Base-by-base conservation (phyloP, 1,284 basidiomycete genomes). In the Cystobasidiaceae sp. region DNA sequence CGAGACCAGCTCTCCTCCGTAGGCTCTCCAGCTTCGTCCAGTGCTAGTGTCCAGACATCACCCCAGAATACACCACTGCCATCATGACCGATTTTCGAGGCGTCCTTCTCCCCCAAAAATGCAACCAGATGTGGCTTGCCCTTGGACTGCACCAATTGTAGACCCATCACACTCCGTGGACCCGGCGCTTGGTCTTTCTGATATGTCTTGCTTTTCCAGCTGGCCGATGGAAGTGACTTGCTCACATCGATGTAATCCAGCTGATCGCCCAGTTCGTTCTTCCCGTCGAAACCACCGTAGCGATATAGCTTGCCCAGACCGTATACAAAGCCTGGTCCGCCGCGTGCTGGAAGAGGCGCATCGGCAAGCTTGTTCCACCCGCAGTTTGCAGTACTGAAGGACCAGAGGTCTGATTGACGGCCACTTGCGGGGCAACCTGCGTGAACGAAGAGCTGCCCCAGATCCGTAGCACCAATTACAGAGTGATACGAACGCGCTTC, bases 351-450 rank as follows among this genome's bases (percentile, higher is more conserved):
- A 0, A 72, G 77, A 1, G 80, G 80, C 0, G 77, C 80, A 21
- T 74, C 68, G 21, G 78, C 71, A 13, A 78, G 74, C 17, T 44
- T 23, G 33, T 72, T 49, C 81, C 80, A 81, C 23, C 56, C 67
- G 11, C 67, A 60, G 1, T 71, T 68, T 1, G 54, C 43, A 49
- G 79, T 56, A 50, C 79, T 73, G 68, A 79, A 78, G n/a, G 75
- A 72, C 43, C 80, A 76, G 48, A 81, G 62, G 1, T 75, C 70
- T 41, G 68, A 60, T 4, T 78, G 72, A 30, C 79, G 74, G 9
- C 79, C 79, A 9, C 73, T 71, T 0, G 72, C 60, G 0, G 79
- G 79, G 49, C 79, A 81, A 4, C 81, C 80, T 0, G 80, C 80
- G 37, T 81, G 81, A 17, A 80, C 67, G 69, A 79, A 81, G 8